These are phyloP conservation scores for Wakefieldia striispora DNA, from an alignment of 768 basidiomycete species.

Conservation along the genomic window DNA sequence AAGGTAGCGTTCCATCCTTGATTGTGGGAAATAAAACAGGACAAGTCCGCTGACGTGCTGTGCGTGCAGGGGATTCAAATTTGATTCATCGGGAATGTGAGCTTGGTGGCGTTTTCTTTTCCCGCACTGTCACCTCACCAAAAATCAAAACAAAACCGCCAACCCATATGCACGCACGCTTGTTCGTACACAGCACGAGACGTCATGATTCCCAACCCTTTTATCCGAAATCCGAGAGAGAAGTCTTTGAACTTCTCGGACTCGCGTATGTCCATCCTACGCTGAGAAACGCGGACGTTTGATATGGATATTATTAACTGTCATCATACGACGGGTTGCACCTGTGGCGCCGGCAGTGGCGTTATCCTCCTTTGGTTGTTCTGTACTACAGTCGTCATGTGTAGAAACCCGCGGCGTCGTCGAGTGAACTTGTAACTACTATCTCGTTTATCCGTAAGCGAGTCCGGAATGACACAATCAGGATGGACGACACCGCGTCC, in stretches of 20 bases:
- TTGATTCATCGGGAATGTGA: slow-evolving; percentile 81
- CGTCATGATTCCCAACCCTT: slow-evolving; percentile 61
- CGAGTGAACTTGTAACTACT: too few species aligned
- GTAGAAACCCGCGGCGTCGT: neutral
- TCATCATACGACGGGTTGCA: too few species aligned
- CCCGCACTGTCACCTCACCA: neutral
- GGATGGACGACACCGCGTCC: too few species aligned
- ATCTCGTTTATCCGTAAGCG: too few species aligned
- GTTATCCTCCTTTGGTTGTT: neutral
- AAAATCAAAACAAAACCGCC: too few species aligned
- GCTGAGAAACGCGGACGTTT: slow-evolving; percentile 59
- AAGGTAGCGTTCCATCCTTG: slow-evolving; percentile 37
- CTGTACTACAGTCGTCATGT: neutral
- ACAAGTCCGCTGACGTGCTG: slow-evolving; percentile 1
- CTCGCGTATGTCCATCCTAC: slow-evolving; percentile 70
- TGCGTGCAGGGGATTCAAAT: slow-evolving; percentile 64
- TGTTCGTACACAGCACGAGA: slow-evolving; percentile 37
- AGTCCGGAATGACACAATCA: too few species aligned
- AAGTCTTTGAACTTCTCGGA: slow-evolving; percentile 70
- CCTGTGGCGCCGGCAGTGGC: slow-evolving; percentile 11
- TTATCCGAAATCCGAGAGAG: slow-evolving; percentile 62
- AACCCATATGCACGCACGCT: too few species aligned
- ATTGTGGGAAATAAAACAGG: neutral
- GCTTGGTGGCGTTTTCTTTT: slow-evolving; percentile 17
- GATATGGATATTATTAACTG: neutral